Evolutionary conservation across 2,329 filamentous ascomycete genomes (phyloP), one percentile per base, ranked within the genome.

Genomic region (Diplodia corticola): DNA sequence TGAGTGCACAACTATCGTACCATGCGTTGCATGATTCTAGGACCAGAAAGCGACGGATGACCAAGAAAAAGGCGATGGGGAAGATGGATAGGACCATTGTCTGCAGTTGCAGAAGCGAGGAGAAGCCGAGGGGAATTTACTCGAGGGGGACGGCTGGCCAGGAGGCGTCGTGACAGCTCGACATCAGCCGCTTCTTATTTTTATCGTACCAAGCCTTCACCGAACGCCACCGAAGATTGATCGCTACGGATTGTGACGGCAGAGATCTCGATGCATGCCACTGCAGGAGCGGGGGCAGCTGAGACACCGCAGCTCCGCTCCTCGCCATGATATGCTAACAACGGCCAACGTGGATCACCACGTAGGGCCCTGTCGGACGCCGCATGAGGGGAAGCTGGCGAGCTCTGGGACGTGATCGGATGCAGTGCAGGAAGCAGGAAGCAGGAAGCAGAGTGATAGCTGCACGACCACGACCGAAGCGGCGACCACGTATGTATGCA

Each of bases 211-310:
- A n/a, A 44, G 13, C 13, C 17, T n/a, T n/a, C n/a, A n/a, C 57
- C 57, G 26, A 61, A 61, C 44, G 44, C 40, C 57, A 50, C 50
- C 57, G 44, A 35, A 60, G 44, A 49, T 35, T n/a, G 22, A 49
- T 35, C 40, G 54, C 35, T 24, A 26, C 33, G 24, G 12, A 15
- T 48, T 22, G 55, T 48, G 55, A 60, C 55, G 46, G 24, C 55
- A 22, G 44, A 49, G 57, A 61, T 61, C 57, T 49, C 44, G 44
- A 50, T 61, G 57, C 57, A 61, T 35, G 44, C 57, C 30, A 46
- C 44, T 24, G 44, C 44, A 35, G 22, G 57, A 37, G 57, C 28
- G 44, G 57, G 30, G 12, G 24, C 22, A 20, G n/a, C 17, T 15
- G 33, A 49, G 40, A 46, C 40, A 60, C 55, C 10, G 57, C 22